Percentiles rank a stretch among this genome's conserved stretches.
Evolutionary conservation across 768 basidiomycete genomes (phyloP).

Genomic region (Psilocybe sp.): DNA sequence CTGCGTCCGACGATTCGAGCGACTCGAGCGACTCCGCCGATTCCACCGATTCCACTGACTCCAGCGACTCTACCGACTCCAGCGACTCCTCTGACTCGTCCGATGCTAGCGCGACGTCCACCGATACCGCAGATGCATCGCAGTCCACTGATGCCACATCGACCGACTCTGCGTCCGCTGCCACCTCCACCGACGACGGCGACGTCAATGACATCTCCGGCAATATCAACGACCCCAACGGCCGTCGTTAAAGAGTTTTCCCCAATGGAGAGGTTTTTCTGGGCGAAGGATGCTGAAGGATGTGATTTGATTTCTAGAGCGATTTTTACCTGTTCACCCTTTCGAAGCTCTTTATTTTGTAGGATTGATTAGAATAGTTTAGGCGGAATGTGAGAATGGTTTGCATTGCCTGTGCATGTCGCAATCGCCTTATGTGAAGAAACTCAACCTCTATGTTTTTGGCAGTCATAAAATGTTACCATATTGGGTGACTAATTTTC

Average conservation of each 20-base stretch:
- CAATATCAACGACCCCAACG: constrained; percentile 27
- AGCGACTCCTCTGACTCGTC: constrained; percentile 9
- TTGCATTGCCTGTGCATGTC: no score
- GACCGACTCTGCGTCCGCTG: constrained; percentile 9
- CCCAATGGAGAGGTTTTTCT: no score
- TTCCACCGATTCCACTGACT: constrained; percentile 9
- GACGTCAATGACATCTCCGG: constrained; percentile 26
- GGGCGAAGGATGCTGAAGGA: neutral
- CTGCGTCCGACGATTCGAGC: constrained; percentile 8
- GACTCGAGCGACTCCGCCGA: constrained; percentile 10
- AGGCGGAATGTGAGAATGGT: no score
- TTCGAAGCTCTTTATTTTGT: no score
- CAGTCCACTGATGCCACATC: constrained; percentile 12
- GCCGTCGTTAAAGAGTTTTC: constrained; percentile 15
- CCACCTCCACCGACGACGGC: constrained; percentile 11
- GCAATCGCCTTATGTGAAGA: no score
- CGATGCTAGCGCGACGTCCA: constrained; percentile 14
- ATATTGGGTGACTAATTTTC: neutral
- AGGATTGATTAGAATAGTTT: no score
- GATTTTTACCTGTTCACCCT: no score
- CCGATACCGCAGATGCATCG: constrained; percentile 12
- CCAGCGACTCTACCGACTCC: constrained; percentile 9
- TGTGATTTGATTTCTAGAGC: constrained; percentile 2
- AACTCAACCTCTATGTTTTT: no score
- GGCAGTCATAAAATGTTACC: neutral